Percentiles rank a stretch among this genome's conserved stretches.
Evolutionary conservation across 1,284 basidiomycete species (phyloP).

Genomic region (Pseudomicrostroma phylloplanum): DNA sequence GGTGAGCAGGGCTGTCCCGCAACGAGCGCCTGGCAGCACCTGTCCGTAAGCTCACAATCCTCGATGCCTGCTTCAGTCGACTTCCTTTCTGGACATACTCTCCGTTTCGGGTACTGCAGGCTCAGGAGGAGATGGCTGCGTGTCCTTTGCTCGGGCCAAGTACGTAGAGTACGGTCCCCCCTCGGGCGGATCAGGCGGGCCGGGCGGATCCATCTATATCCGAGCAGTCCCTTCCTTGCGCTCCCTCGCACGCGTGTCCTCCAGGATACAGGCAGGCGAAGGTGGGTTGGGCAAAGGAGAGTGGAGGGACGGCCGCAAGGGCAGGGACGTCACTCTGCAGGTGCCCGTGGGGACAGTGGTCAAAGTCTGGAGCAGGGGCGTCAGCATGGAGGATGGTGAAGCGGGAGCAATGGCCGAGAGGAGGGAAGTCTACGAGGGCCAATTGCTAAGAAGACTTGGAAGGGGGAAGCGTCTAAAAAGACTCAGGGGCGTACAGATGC

Average conservation of each 20-base stretch:
- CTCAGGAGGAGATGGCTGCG: slow-evolving; percentile 48
- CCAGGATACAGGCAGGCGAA: slow-evolving; percentile 29
- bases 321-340: slow-evolving; percentile 32
- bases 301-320: slow-evolving; percentile 37
- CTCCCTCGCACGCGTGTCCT: slow-evolving; percentile 35
- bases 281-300: slow-evolving; percentile 44
- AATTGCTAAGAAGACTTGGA: slow-evolving; percentile 15
- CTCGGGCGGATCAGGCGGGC: slow-evolving; percentile 45
- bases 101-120: slow-evolving; percentile 33
- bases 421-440: slow-evolving; percentile 26
- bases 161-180: slow-evolving; percentile 47
- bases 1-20: too few relatives aligned
- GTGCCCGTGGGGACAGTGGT: slow-evolving; percentile 49
- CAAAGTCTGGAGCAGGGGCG: slow-evolving; percentile 21
- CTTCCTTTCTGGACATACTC: slow-evolving; percentile 44
- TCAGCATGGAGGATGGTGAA: slow-evolving; percentile 24
- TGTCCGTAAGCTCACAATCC: too few relatives aligned
- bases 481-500: not conserved
- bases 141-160: slow-evolving; percentile 48
- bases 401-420: not conserved
- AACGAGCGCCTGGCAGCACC: too few relatives aligned
- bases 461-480: slow-evolving; percentile 1
- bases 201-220: slow-evolving; percentile 42
- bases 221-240: slow-evolving; percentile 31
- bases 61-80: slow-evolving; percentile 6